Evolutionary conservation across 2,329 filamentous ascomycete species (phyloP), one percentile per base, ranked within the genome.

Genomic region (Alternaria sp.): DNA sequence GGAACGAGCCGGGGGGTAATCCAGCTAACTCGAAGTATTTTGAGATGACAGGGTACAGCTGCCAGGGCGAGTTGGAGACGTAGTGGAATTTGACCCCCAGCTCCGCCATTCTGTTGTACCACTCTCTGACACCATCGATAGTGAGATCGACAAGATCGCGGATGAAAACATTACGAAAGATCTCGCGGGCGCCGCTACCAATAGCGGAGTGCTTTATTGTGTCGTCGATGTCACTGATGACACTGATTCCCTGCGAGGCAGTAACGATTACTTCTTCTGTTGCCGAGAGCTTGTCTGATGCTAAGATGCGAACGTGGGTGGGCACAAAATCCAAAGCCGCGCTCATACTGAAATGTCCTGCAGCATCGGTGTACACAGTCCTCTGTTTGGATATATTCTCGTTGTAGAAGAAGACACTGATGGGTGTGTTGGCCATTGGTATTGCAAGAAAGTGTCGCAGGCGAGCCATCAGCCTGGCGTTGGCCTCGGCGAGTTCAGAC

Each of bases 41-140:
- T 5, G 92, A 90, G 11, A 99, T 82, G 3, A 98, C 88, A 0
- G 95, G 95, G 70, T 92, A 99, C 7, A 99, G 85, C 76, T 99
- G 96, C 96, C 96, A 99, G 0, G 95, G 95, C 51, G 94, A 96
- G 79, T 99, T 99, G n/a, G 95, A 99, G 66, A 97, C 96, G 77
- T 99, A 99, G 75, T 99, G 96, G 53, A 99, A 86, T 69, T 89
- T 88, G 24, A 98, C 94, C 18, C 94, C 93, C 81, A 94, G 88
- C 20, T 88, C 84, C 39, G 91, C 86, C 80, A 99, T 85, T 20
- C 84, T 84, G 36, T 84, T 88, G 75, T 98, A 99, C 94, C 95
- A 98, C 63, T 96, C 92, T 59, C 84, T 87, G 20, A 98, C 94
- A 2, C 95, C 95, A 16, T 93, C 90, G 22, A 99, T 88, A 0